phyloP scores from a whole-genome alignment of 2,329 filamentous ascomycete genomes.

The Aspergillus aculeatinus region DNA sequence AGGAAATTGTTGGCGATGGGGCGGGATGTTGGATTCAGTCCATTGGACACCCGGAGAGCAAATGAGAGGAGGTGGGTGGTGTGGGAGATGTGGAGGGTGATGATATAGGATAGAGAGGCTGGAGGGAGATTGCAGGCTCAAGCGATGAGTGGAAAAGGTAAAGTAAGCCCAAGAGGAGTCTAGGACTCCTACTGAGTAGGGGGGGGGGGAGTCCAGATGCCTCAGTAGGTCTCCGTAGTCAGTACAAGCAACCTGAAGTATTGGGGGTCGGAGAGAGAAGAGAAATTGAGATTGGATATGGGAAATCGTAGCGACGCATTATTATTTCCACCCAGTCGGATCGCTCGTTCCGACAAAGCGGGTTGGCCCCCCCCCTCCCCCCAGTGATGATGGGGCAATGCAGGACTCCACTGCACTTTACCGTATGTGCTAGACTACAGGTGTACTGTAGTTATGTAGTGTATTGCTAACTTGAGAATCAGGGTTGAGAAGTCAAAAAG shows the following conservation, averaged over 20 bases:
- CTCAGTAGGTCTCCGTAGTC: too few relatives aligned
- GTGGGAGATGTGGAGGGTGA: too few relatives aligned
- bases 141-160: too few relatives aligned
- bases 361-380: slow-evolving; percentile 1
- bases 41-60: too few relatives aligned
- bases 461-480: neutral
- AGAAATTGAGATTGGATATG: neutral
- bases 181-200: too few relatives aligned
- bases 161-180: too few relatives aligned
- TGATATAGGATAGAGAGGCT: too few relatives aligned
- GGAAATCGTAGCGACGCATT: neutral
- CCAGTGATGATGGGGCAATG: neutral
- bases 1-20: neutral
- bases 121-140: too few relatives aligned
- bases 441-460: too few relatives aligned
- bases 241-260: too few relatives aligned
- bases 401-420: neutral
- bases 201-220: too few relatives aligned
- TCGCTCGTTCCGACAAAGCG: slow-evolving; percentile 6
- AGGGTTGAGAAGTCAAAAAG: neutral
- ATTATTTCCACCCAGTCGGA: slow-evolving; percentile 4
- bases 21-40: neutral
- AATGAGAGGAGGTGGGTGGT: neutral
- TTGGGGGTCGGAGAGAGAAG: too few relatives aligned
- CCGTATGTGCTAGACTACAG: neutral